Conservation (phyloP, 176 grass and related monocot species). For the Musa acuminata region DNA sequence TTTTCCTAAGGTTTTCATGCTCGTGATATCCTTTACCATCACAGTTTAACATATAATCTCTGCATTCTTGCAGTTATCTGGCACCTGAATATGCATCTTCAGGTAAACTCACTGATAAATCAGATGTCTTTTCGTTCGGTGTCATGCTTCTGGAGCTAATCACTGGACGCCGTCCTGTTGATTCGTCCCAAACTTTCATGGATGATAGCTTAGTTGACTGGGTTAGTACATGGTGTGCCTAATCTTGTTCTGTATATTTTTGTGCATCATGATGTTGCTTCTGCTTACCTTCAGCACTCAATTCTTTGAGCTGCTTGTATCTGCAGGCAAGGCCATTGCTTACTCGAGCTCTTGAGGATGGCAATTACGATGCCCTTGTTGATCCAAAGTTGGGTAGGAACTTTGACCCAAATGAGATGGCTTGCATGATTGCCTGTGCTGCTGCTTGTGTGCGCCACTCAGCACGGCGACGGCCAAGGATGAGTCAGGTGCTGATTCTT, state of each 20-base stretch:
- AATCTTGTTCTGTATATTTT: not conserved
- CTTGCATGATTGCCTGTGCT: slow-evolving; percentile 40
- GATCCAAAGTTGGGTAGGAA: slow-evolving; percentile 32
- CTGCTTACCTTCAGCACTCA: not conserved
- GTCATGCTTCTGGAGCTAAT: slow-evolving; percentile 45
- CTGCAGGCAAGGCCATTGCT: slow-evolving; percentile 36
- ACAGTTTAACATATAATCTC: not conserved
- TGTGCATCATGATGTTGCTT: not conserved
- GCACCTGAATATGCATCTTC: slow-evolving; percentile 43
- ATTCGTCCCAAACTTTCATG: slow-evolving; percentile 42
- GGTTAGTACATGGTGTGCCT: slow-evolving; percentile 19
- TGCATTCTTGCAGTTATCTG: slow-evolving; percentile 30
- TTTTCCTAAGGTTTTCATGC: not conserved
- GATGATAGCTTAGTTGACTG: slow-evolving; percentile 46
- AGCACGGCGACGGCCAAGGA: slow-evolving; percentile 25
- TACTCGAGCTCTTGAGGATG: slow-evolving; percentile 21
- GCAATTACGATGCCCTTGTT: slow-evolving; percentile 26
- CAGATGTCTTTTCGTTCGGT: slow-evolving; percentile 45
- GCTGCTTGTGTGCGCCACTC: slow-evolving; percentile 38
- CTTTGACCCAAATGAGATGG: slow-evolving; percentile 30
- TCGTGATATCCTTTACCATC: not conserved
- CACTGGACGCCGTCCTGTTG: slow-evolving; percentile 39
- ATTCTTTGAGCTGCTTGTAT: not conserved
- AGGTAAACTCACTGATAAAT: slow-evolving; percentile 44
- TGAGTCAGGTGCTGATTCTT: slow-evolving; percentile 35